Conservation (phyloP, 306 rosid genomes). For the Fagus crenata region DNA sequence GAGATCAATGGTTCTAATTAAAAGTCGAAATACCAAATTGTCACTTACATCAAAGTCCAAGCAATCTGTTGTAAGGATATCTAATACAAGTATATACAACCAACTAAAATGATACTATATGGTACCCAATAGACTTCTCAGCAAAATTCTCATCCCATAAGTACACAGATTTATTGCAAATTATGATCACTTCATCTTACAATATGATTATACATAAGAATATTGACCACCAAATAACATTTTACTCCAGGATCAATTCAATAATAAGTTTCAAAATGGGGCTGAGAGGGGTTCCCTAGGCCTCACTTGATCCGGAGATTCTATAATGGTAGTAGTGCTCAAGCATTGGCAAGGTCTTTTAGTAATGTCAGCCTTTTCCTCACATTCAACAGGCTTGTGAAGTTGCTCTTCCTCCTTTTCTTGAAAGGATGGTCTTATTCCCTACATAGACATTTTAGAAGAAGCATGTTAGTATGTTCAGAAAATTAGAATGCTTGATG, state of each 20-base stretch:
- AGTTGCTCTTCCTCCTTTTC: neutral
- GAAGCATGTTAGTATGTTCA: neutral
- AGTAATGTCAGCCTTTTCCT: conserved; percentile 18
- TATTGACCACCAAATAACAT: neutral
- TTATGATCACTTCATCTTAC: neutral
- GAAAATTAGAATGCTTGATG: no score
- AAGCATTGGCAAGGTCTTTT: conserved; percentile 45
- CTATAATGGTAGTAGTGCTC: conserved; percentile 3
- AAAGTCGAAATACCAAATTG: no score
- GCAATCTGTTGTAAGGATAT: no score
- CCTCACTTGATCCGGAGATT: conserved; percentile 22
- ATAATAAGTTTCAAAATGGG: conserved; percentile 53
- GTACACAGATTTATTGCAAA: neutral
- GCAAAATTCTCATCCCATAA: neutral
- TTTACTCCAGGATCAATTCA: neutral
- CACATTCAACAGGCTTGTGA: conserved; percentile 22
- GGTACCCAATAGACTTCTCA: neutral
- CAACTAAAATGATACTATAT: no score
- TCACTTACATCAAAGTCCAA: no score
- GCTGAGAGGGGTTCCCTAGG: conserved; percentile 68
- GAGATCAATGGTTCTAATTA: no score
- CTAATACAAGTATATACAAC: no score
- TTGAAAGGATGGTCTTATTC: conserved; percentile 31
- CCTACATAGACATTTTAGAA: conserved; percentile 31
- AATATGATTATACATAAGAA: neutral